Evolutionary conservation across 2,329 filamentous ascomycete genomes (phyloP).

Genomic region (Acrocalymma vagum): DNA sequence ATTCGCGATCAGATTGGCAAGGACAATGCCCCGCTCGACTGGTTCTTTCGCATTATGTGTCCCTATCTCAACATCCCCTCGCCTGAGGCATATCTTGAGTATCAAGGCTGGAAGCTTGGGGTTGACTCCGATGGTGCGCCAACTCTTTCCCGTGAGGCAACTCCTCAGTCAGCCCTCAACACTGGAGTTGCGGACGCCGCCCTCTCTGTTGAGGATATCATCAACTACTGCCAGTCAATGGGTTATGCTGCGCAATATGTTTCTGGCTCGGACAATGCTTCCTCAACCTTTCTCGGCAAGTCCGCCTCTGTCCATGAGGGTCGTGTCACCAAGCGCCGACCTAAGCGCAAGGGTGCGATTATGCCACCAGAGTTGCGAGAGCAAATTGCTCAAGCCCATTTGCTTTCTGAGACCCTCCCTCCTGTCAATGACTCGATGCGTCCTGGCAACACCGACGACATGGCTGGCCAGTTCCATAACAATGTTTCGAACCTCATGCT

Average conservation of each 20-base stretch:
- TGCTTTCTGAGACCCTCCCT: not conserved
- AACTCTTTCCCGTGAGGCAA: slow-evolving; percentile 19
- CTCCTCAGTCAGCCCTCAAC: slow-evolving; percentile 19
- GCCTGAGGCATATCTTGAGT: slow-evolving; percentile 55
- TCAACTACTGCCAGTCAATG: slow-evolving; percentile 31
- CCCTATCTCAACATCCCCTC: slow-evolving; percentile 58
- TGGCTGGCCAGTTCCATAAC: slow-evolving; percentile 9
- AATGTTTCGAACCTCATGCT: slow-evolving; percentile 5
- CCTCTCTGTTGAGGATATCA: slow-evolving; percentile 46
- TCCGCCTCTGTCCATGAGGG: slow-evolving; percentile 5
- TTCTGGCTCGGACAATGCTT: slow-evolving; percentile 11
- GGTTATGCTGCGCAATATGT: slow-evolving; percentile 31
- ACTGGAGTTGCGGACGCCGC: slow-evolving; percentile 29
- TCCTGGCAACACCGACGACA: not conserved
- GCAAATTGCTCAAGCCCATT: slow-evolving; percentile 12
- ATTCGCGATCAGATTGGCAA: slow-evolving; percentile 61
- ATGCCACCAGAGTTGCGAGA: slow-evolving; percentile 11
- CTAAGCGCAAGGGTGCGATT: slow-evolving; percentile 17
- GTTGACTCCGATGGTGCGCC: slow-evolving; percentile 35
- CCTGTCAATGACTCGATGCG: not conserved
- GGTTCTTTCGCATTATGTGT: slow-evolving; percentile 57
- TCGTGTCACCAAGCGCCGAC: slow-evolving; percentile 17
- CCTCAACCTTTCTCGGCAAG: slow-evolving; percentile 26
- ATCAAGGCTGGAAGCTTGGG: slow-evolving; percentile 57
- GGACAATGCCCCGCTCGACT: slow-evolving; percentile 55